Base-by-base conservation (phyloP, 768 basidiomycete genomes). In the Termitomyces sp. region DNA sequence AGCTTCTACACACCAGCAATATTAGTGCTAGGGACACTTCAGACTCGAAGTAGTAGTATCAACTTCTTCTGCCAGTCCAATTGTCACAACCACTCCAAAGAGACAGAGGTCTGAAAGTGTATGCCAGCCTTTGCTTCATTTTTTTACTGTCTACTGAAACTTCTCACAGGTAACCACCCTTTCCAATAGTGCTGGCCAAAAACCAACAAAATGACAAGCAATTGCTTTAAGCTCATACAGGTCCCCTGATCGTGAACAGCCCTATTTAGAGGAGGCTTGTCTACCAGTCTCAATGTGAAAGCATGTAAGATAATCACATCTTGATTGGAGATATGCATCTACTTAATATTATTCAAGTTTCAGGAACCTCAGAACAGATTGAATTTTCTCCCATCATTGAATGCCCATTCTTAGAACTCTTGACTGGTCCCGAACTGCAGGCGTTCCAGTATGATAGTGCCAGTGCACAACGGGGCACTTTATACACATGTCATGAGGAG, bases 401-500 rank as follows among this genome's bases (percentile, higher is more conserved):
- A 40, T 15, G 12, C 11, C 38, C 53, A 38, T 55, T 39, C 39
- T 12, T 12, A 28, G 36, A 40, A 7, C 53, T 55, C 22, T 16
- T 55, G 11, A 39, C 28, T 24, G 53, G 38, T 4, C 53, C 33
- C n/a, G 18, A 40, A 13, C 20, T 40, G 20, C 38, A 40, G n/a
- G 38, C 53, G 40, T 55, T 55, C 20, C 53, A 55, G 16, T 55
- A 55, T 40, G 36, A 40, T 0, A 55, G 20, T 40, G 32, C 20
- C 20, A 22, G 39, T 40, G 35, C 53, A 55, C n/a, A 5, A 7
- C 11, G 7, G 6, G 53, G 58, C 35, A 49, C 36, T 16, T 40
- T 49, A 36, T 50, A 59, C 49, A 59, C 58, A 35, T 16, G 15
- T 12, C 39, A 50, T 40, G 32, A 59, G 32, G 46, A 49, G 35